Percentiles rank a stretch among this genome's conserved stretches.
phyloP scores from a whole-genome alignment of 345 rosid genomes.

The Dipteronia sinensis region DNA sequence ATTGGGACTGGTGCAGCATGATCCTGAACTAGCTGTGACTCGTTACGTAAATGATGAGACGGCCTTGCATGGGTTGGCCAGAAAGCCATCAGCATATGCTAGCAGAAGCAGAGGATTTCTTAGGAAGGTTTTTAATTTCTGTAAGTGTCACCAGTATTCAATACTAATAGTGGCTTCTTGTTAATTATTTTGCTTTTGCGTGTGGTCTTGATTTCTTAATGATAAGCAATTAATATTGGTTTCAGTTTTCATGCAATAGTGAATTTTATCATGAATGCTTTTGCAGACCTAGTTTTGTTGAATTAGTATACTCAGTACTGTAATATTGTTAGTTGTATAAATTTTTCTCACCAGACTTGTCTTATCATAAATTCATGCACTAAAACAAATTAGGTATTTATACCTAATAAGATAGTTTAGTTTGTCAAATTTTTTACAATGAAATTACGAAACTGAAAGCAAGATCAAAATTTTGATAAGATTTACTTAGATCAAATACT shows the following conservation, averaged over 20 bases:
- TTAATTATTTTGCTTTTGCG: background rate
- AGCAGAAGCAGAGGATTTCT: background rate
- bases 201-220: background rate
- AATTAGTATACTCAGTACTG: no score
- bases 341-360: no score
- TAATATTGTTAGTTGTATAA: no score
- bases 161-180: background rate
- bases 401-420: no score
- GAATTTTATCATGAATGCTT: background rate
- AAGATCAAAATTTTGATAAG: no score
- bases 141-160: background rate
- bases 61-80: background rate
- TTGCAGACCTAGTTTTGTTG: background rate
- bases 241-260: background rate
- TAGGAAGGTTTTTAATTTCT: background rate
- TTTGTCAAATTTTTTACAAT: no score
- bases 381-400: no score
- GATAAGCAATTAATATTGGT: no score
- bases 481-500: no score
- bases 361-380: no score
- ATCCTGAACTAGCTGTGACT: background rate
- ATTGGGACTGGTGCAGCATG: background rate
- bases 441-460: no score
- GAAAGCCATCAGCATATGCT: background rate
- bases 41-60: background rate